These are phyloP conservation scores for Durio zibethinus DNA, from an alignment of 345 rosid species.

Conservation along the genomic window DNA sequence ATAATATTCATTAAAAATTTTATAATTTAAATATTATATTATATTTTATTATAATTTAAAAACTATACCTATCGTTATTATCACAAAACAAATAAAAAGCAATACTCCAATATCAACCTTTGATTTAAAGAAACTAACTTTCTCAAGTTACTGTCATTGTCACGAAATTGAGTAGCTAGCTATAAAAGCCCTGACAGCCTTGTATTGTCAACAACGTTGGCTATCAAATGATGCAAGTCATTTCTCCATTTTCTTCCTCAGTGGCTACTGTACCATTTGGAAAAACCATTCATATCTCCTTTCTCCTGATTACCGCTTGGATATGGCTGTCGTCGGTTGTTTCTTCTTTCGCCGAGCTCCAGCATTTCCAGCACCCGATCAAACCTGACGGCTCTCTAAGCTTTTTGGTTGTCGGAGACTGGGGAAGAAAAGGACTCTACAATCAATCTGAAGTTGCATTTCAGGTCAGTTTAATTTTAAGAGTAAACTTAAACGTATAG, in stretches of 20 bases:
- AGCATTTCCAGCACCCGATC: conserved; percentile 35
- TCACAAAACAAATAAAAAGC: too few relatives aligned
- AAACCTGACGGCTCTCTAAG: conserved; percentile 49
- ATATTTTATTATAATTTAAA: too few relatives aligned
- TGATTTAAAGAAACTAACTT: neutral
- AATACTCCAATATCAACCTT: neutral
- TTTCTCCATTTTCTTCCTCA: neutral
- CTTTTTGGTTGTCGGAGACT: conserved; percentile 69
- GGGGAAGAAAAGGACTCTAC: conserved; percentile 62
- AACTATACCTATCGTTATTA: too few relatives aligned
- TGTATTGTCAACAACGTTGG: neutral
- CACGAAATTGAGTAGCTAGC: neutral
- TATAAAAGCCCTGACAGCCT: neutral
- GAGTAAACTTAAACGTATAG: too few relatives aligned
- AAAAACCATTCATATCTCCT: neutral
- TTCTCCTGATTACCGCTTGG: neutral
- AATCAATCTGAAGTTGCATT: conserved; percentile 62
- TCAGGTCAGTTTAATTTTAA: conserved; percentile 45
- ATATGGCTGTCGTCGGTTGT: neutral
- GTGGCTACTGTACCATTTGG: neutral
- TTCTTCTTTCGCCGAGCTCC: conserved; percentile 39
- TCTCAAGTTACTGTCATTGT: neutral
- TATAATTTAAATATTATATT: too few relatives aligned
- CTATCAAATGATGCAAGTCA: neutral
- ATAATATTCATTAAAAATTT: too few relatives aligned